These are phyloP conservation scores for Cordyceps farinosa DNA, from an alignment of 2,329 filamentous ascomycete species.

Conservation along the genomic window DNA sequence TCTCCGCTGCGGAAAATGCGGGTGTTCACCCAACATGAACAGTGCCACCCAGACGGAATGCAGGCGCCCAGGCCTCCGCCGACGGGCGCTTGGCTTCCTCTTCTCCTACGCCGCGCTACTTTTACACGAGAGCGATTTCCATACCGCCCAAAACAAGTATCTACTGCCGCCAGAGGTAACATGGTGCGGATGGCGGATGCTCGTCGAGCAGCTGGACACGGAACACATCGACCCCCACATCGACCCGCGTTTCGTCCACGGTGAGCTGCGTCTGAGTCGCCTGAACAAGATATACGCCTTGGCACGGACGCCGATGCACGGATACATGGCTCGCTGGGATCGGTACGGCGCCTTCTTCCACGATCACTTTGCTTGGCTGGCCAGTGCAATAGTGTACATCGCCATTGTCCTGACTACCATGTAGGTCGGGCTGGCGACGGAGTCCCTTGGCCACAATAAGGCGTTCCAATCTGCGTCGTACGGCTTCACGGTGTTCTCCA, in stretches of 20 bases:
- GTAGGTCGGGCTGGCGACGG: slow-evolving; percentile 44
- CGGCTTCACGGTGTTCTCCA: slow-evolving; percentile 36
- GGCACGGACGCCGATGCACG: not conserved
- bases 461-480: slow-evolving; percentile 43
- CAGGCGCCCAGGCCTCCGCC: not conserved
- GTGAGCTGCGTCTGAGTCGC: not conserved
- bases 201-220: not conserved
- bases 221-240: not conserved
- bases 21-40: not conserved
- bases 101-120: not conserved
- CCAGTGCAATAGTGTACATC: slow-evolving; percentile 21
- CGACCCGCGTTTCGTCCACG: not conserved
- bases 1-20: not conserved
- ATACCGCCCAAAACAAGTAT: not conserved
- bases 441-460: slow-evolving; percentile 30
- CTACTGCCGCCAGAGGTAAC: not conserved
- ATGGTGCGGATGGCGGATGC: not conserved
- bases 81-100: not conserved
- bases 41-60: slow-evolving; percentile 20
- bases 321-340: not conserved
- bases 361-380: slow-evolving; percentile 40
- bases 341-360: not conserved
- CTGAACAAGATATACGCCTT: not conserved
- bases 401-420: slow-evolving; percentile 44
- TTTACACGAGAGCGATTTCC: not conserved